Evolutionary conservation across 805 yeast species (phyloP).

Genomic region (Kodamaea leandrae): DNA sequence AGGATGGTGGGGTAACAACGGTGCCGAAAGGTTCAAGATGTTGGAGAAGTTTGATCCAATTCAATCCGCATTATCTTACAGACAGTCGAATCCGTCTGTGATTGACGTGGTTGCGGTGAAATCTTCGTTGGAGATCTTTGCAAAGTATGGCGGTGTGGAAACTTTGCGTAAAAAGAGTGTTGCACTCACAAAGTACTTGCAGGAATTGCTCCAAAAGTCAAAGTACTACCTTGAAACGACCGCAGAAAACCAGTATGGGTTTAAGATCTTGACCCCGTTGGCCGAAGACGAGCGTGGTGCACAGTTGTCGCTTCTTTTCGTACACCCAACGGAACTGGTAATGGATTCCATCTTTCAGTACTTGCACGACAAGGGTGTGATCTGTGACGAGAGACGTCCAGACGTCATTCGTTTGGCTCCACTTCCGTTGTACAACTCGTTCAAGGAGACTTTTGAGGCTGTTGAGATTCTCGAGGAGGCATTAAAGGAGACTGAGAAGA

Average conservation of each 20-base stretch:
- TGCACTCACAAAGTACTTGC: conserved; percentile 56
- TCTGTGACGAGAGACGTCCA: conserved; percentile 88
- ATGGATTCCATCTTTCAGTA: conserved; percentile 61
- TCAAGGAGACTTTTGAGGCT: conserved; percentile 55
- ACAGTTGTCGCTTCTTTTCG: conserved; percentile 75
- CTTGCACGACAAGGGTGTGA: conserved; percentile 58
- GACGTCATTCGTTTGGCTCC: conserved; percentile 91
- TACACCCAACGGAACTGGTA: conserved; percentile 38
- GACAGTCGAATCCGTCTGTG: conserved; percentile 90
- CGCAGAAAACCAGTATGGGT: conserved; percentile 35
- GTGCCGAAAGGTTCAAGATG: conserved; percentile 73
- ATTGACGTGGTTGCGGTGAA: conserved; percentile 74
- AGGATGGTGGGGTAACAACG: conserved; percentile 97
- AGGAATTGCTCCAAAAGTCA: conserved; percentile 44
- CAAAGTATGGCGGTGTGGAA: conserved; percentile 61
- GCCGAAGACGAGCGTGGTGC: conserved; percentile 61
- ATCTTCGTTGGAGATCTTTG: conserved; percentile 61
- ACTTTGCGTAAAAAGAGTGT: conserved; percentile 55
- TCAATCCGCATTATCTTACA: conserved; percentile 79
- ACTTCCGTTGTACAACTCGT: conserved; percentile 76
- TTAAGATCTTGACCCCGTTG: conserved; percentile 74
- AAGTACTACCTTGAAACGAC: conserved; percentile 40
- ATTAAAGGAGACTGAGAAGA: conserved; percentile 14
- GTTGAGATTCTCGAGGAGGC: conserved; percentile 45
- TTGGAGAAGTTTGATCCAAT: conserved; percentile 74